phyloP scores from a whole-genome alignment of 2,329 filamentous ascomycete species.

The Gliomastix tumulicola region DNA sequence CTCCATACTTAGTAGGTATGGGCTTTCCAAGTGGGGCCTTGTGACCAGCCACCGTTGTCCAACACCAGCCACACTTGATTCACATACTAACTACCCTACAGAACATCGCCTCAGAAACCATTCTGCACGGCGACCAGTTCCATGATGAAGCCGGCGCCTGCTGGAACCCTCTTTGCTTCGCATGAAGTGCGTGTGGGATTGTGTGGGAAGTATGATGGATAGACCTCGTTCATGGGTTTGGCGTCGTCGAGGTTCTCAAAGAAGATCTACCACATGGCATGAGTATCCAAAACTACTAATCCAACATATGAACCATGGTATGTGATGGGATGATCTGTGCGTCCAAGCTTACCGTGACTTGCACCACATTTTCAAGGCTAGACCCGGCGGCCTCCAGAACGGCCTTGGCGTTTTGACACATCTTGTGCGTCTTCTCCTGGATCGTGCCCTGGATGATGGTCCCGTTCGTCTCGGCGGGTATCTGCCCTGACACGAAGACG shows the following conservation, averaged over 20 bases:
- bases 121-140: no score
- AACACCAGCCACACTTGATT: no score
- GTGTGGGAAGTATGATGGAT: neutral
- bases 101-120: no score
- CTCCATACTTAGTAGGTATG: no score
- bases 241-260: neutral
- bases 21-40: no score
- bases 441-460: slow-evolving; percentile 55
- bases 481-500: slow-evolving; percentile 65
- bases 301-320: no score
- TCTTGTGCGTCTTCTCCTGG: slow-evolving; percentile 16
- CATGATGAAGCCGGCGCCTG: neutral
- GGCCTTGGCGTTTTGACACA: slow-evolving; percentile 49
- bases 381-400: slow-evolving; percentile 63
- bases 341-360: slow-evolving; percentile 35
- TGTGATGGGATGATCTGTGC: neutral
- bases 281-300: no score
- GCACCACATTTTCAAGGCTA: slow-evolving; percentile 57
- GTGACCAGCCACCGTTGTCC: no score
- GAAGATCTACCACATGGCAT: neutral
- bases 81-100: no score
- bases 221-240: neutral
- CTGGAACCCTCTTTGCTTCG: neutral
- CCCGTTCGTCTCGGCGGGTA: slow-evolving; percentile 52
- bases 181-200: neutral